Percentiles rank a stretch among this genome's conserved stretches.
phyloP scores from a whole-genome alignment of 1,139 yeast species.

The Nakaseomyces kungkrabaensis region DNA sequence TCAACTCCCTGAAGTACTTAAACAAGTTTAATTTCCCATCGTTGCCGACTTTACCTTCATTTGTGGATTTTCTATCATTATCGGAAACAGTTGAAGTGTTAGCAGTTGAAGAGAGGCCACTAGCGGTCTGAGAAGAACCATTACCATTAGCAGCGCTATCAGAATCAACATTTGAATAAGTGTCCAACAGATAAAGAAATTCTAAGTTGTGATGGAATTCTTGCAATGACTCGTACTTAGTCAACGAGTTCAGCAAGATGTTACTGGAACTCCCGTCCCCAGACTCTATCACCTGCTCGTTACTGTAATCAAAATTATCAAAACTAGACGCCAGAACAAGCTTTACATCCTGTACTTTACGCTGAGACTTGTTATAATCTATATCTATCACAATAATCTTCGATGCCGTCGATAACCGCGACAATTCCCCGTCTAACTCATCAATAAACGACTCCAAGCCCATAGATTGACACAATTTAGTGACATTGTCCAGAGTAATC shows the following conservation, averaged over 20 bases:
- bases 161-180: slow-evolving; percentile 24
- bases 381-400: slow-evolving; percentile 31
- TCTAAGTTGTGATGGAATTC: slow-evolving; percentile 27
- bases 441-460: slow-evolving; percentile 30
- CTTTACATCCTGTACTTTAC: slow-evolving; percentile 27
- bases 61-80: not conserved
- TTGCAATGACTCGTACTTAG: slow-evolving; percentile 21
- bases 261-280: slow-evolving; percentile 11
- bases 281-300: slow-evolving; percentile 9
- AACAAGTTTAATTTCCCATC: slow-evolving; percentile 25
- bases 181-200: slow-evolving; percentile 25
- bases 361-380: slow-evolving; percentile 24
- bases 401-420: slow-evolving; percentile 30
- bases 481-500: slow-evolving; percentile 27
- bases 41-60: not conserved
- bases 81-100: slow-evolving; percentile 1
- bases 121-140: slow-evolving; percentile 1
- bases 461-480: slow-evolving; percentile 28
- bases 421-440: slow-evolving; percentile 19
- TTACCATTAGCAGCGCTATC: slow-evolving; percentile 11
- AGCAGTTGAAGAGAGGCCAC: not conserved
- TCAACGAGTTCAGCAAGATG: slow-evolving; percentile 25
- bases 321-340: slow-evolving; percentile 30
- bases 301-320: slow-evolving; percentile 28
- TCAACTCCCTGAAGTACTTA: slow-evolving; percentile 26